Evolutionary conservation across 2,329 filamentous ascomycete species (phyloP), one percentile per base, ranked within the genome.

Genomic region (Onygenales sp.): DNA sequence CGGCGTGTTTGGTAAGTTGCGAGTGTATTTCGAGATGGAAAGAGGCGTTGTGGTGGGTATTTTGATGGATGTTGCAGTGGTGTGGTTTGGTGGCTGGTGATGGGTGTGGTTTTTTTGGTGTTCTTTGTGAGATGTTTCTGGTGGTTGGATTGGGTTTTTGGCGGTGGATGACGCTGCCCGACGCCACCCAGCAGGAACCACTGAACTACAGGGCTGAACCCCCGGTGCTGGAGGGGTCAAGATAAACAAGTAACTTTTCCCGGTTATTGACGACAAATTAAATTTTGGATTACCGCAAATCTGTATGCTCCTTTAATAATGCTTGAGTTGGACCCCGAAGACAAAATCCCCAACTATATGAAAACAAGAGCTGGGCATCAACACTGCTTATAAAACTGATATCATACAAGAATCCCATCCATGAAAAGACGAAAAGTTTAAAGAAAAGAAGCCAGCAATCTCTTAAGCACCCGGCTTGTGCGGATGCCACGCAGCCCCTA

Each of bases 11-110:
- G 46, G 48, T 38, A 35, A 46, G 51, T 13, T 46, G 44, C n/a
- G 41, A 17, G 11, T 10, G 36, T 48, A 47, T 47, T 39, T 39
- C 21, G 45, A 45, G 62, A 66, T 65, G 59, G 42, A 61, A 62
- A 47, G 27, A 51, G 45, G 46, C 53, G 56, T 57, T 39, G 35
- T 39, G 50, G 58, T 53, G 48, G 56, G 47, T 53, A 58, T 58
- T 51, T 56, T 55, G 61, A 63, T 61, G 58, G 53, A 56, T 55
- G 45, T 47, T 49, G 41, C 46, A 5, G 5, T 51, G 51, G 42
- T 48, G 38, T 27, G 27, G 27, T 4, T 35, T n/a, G 35, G 45
- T 27, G 14, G 27, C 45, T 43, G 41, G 36, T 44, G 33, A 43
- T 52, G 41, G 39, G 36, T n/a, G 9, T 38, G 47, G 17, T 49